Conservation (phyloP, 441 rosid genomes). For the Arabidopsis lyrata region DNA sequence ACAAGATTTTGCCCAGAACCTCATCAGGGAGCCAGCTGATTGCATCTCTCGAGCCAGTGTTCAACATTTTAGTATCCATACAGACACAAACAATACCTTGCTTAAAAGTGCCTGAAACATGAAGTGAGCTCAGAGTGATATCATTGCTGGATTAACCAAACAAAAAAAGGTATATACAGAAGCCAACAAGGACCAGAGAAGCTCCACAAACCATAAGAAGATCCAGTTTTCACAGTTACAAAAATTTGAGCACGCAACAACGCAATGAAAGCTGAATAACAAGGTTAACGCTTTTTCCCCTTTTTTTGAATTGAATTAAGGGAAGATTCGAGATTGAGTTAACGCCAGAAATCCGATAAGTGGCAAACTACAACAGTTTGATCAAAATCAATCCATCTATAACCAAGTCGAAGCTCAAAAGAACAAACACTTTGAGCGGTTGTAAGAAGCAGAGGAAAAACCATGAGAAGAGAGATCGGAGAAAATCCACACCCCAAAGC, state of each 20-base stretch:
- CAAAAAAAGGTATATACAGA: not conserved
- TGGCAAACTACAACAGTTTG: not conserved
- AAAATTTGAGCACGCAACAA: not conserved
- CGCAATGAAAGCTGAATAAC: not conserved
- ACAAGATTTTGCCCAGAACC: slow-evolving; percentile 21
- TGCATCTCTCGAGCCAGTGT: slow-evolving; percentile 13
- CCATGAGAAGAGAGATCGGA: not conserved
- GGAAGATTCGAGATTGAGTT: not conserved
- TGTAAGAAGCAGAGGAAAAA: not conserved
- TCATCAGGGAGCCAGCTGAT: slow-evolving; percentile 31
- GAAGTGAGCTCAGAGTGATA: not conserved
- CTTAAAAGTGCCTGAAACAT: not conserved
- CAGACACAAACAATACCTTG: not conserved
- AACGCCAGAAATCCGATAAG: not conserved
- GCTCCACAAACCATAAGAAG: not conserved
- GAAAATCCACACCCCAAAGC: not conserved
- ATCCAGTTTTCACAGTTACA: not conserved
- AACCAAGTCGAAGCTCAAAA: not conserved
- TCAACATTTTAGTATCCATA: not conserved
- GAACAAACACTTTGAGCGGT: not conserved
- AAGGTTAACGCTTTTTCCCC: not conserved
- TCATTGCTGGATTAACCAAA: not conserved
- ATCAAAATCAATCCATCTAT: not conserved
- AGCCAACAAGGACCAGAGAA: not conserved
- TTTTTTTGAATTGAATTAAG: not conserved